These are phyloP conservation scores for Capronia coronata DNA, from an alignment of 2,329 filamentous ascomycete species.

Conservation along the genomic window DNA sequence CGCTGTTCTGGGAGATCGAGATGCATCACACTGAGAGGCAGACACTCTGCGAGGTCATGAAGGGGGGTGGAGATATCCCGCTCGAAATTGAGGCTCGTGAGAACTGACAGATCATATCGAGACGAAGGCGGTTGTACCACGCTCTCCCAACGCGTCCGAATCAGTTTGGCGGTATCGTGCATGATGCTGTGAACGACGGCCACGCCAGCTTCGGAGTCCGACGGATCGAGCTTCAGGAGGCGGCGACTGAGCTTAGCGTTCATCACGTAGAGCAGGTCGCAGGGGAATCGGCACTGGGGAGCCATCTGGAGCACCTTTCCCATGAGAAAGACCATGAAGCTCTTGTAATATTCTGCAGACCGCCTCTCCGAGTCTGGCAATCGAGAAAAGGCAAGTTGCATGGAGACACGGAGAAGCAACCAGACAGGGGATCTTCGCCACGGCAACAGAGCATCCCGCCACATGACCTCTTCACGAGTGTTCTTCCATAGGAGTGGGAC, in stretches of 20 bases:
- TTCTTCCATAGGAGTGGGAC: conserved; percentile 42
- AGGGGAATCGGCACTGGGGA: conserved; percentile 17
- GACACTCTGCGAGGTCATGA: conserved; percentile 9
- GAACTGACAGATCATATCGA: conserved; percentile 1
- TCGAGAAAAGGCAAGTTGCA: conserved; percentile 36
- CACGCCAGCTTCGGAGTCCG: neutral
- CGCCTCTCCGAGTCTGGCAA: neutral
- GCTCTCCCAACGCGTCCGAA: neutral
- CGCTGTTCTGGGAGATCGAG: conserved; percentile 48
- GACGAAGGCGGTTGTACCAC: neutral
- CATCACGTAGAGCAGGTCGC: conserved; percentile 38
- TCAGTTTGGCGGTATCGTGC: neutral
- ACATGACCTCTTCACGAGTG: conserved; percentile 51
- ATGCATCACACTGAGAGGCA: conserved; percentile 54
- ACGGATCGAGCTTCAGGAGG: conserved; percentile 36
- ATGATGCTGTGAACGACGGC: neutral
- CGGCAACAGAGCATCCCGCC: conserved; percentile 32
- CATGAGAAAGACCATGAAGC: conserved; percentile 47
- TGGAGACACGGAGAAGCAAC: conserved; percentile 49
- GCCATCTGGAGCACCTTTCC: conserved; percentile 32
- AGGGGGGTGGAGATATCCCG: neutral
- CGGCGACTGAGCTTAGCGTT: conserved; percentile 42
- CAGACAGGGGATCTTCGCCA: conserved; percentile 52
- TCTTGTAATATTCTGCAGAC: conserved; percentile 42
- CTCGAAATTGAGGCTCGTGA: conserved; percentile 2